Percentiles rank a stretch among this genome's conserved stretches.
Conservation (phyloP, 495 filamentous ascomycete genomes). For the Aspergillus egyptiacus region DNA sequence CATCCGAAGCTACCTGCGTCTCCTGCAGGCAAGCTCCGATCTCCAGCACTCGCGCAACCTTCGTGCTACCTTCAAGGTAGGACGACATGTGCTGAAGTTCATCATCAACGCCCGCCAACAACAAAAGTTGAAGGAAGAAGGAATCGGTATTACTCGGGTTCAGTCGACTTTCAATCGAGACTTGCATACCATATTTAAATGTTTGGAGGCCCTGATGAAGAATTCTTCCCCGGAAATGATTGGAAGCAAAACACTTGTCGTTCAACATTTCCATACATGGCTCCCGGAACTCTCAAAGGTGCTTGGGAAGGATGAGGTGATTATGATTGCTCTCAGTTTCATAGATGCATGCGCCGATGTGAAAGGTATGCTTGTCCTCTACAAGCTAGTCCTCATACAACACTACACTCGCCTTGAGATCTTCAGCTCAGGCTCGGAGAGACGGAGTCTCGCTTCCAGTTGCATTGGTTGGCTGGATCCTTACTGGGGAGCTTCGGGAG, state of each 20-base stretch:
- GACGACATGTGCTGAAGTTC: constrained; percentile 86
- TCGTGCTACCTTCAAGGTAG: constrained; percentile 91
- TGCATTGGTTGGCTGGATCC: constrained; percentile 88
- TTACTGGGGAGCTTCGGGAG: constrained; percentile 76
- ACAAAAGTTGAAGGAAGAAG: constrained; percentile 82
- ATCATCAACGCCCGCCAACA: constrained; percentile 85
- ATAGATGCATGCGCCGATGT: constrained; percentile 84
- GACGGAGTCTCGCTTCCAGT: constrained; percentile 66
- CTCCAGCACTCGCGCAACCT: constrained; percentile 75
- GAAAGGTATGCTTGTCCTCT: constrained; percentile 89
- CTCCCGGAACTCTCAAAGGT: constrained; percentile 77
- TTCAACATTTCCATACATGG: constrained; percentile 97
- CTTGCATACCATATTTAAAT: constrained; percentile 80
- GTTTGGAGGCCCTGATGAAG: constrained; percentile 81
- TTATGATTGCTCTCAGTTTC: constrained; percentile 87
- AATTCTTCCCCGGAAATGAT: constrained; percentile 78
- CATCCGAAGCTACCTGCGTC: constrained; percentile 74
- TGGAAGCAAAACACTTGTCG: constrained; percentile 88
- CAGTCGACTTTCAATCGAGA: constrained; percentile 76
- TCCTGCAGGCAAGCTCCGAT: constrained; percentile 73
- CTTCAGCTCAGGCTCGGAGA: constrained; percentile 70
- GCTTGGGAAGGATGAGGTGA: constrained; percentile 74
- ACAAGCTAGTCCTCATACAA: constrained; percentile 87
- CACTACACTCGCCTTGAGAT: constrained; percentile 76
- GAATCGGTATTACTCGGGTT: constrained; percentile 77